phyloP scores from a whole-genome alignment of 225 moss, liverwort and hornwort species.

The Climacium dendroides region DNA sequence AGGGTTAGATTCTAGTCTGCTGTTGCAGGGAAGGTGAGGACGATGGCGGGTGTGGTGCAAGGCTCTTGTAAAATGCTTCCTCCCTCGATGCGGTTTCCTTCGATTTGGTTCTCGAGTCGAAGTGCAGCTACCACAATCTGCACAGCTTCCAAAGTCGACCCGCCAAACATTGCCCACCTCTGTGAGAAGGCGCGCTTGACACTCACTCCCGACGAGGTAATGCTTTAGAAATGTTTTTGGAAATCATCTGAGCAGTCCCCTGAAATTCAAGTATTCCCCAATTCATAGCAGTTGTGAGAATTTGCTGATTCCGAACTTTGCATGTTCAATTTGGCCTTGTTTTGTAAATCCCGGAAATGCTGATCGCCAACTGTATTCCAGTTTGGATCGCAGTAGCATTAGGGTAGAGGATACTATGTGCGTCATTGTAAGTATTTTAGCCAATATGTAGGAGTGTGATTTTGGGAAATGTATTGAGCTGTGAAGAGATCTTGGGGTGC shows the following conservation, averaged over 20 bases:
- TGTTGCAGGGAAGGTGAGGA: neutral
- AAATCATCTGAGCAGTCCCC: neutral
- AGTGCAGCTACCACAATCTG: slow-evolving; percentile 9
- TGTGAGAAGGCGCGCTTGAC: slow-evolving; percentile 86
- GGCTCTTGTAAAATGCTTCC: slow-evolving; percentile 14
- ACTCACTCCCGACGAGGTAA: slow-evolving; percentile 69
- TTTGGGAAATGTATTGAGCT: neutral
- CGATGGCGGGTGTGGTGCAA: slow-evolving; percentile 21
- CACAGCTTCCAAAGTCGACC: slow-evolving; percentile 46
- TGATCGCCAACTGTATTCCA: neutral
- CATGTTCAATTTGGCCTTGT: neutral
- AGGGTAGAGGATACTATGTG: neutral
- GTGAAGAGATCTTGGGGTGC: neutral
- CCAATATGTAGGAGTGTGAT: neutral
- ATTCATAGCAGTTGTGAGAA: neutral
- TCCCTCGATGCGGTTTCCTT: slow-evolving; percentile 4
- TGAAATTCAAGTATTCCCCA: neutral
- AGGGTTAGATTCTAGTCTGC: neutral
- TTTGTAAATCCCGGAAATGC: neutral
- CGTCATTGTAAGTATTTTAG: neutral
- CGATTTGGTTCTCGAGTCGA: slow-evolving; percentile 4
- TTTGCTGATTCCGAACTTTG: neutral
- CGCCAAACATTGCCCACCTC: slow-evolving; percentile 59
- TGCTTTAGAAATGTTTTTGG: neutral
- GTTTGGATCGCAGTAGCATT: neutral